These are phyloP conservation scores for Blastobotrys proliferans DNA, from an alignment of 1,139 yeast genomes.

Conservation along the genomic window DNA sequence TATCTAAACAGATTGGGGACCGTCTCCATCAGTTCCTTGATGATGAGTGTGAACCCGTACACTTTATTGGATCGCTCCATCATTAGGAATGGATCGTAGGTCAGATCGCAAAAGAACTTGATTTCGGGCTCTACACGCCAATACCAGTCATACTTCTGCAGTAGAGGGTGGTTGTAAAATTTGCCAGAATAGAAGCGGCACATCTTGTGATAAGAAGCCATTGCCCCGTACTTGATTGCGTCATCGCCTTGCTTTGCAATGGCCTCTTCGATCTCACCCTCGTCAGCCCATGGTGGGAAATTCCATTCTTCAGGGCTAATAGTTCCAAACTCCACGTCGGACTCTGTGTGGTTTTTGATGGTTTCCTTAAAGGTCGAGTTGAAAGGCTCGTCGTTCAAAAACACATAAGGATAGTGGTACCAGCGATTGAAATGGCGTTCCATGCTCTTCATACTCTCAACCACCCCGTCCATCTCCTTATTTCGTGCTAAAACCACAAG, in stretches of 20 bases:
- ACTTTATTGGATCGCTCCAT: slow-evolving; percentile 59
- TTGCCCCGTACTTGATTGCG: slow-evolving; percentile 59
- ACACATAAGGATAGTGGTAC: slow-evolving; percentile 77
- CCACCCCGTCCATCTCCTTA: slow-evolving; percentile 49
- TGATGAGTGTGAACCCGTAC: slow-evolving; percentile 64
- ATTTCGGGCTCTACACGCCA: slow-evolving; percentile 81
- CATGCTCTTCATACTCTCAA: slow-evolving; percentile 51
- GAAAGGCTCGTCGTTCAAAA: slow-evolving; percentile 69
- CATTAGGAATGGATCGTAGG: slow-evolving; percentile 73
- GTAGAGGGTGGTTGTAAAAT: slow-evolving; percentile 58
- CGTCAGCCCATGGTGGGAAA: slow-evolving; percentile 56
- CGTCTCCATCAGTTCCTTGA: slow-evolving; percentile 65
- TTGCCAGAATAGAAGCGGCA: slow-evolving; percentile 66
- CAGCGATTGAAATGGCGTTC: slow-evolving; percentile 64
- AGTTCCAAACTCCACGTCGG: slow-evolving; percentile 54
- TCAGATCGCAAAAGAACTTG: slow-evolving; percentile 58
- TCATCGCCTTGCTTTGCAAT: slow-evolving; percentile 42
- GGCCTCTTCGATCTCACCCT: slow-evolving; percentile 36
- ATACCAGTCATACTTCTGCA: slow-evolving; percentile 56
- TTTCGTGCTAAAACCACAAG: slow-evolving; percentile 68
- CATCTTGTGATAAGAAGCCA: slow-evolving; percentile 69
- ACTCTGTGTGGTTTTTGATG: slow-evolving; percentile 43
- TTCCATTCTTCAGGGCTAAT: slow-evolving; percentile 57
- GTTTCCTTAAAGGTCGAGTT: slow-evolving; percentile 48
- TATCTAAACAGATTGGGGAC: slow-evolving; percentile 59